Evolutionary conservation across 129 eudicot species (phyloP), one percentile per base, ranked within the genome.

Genomic region (Lactuca saligna): DNA sequence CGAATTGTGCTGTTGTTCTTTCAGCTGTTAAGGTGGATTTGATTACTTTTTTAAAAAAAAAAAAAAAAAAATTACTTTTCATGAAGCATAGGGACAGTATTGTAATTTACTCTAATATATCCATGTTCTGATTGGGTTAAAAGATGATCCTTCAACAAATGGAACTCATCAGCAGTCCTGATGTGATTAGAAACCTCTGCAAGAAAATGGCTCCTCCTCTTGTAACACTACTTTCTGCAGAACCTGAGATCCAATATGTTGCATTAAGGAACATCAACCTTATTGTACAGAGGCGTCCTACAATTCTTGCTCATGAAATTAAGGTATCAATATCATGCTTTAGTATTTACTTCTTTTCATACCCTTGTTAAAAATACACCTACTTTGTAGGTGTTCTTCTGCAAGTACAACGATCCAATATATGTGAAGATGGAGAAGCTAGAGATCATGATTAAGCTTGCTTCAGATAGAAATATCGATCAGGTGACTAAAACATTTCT

Each of bases 121-220:
- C 13, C 35, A 31, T 63, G 35, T 55, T 38, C 16, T 59, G 29
- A 66, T 75, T 75, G 29, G n/a, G 61, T 48, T 55, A 68, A 64
- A 77, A 94, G 99, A 94, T 94, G 99, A 94, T 94, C 53, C 93
- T 94, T 73, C 91, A 87, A 77, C 99, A 94, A 82, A 94, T 94
- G 99, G 99, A 87, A 75, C 91, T 85, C 57, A 94, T 94, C 73
- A 85, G 94, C 29, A 94, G 99, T 82, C 87, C 99, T 49, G 99
- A 94, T 77, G 97, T 90, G 44, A 96, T 94, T 72, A 88, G 99
- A 54, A 94, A 94, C 78, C 97, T 90, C 46, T 94, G 97, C 82
- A 94, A 94, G 82, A 94, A 94, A 83, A 94, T 94, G 99, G 99
- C 99, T 53, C 99, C 99, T 50, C 99, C 99, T 37, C 97, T 94